Evolutionary conservation across 805 yeast species (phyloP).

Genomic region (Pichia phayaonensis): DNA sequence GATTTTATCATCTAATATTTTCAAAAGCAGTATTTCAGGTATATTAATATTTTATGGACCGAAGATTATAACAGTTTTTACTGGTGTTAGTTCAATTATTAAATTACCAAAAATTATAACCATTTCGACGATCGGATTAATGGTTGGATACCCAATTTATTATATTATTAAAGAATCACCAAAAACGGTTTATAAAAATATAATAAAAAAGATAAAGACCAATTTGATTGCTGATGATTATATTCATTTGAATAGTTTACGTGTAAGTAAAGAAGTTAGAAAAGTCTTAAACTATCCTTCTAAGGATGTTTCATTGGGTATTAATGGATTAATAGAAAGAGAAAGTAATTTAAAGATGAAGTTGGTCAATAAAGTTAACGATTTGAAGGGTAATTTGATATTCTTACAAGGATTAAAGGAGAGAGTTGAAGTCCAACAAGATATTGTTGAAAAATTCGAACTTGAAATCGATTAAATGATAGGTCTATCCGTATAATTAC

Average conservation of each 20-base stretch:
- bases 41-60: conserved; percentile 23
- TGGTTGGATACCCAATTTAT: conserved; percentile 30
- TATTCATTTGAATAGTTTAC: conserved; percentile 64
- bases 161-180: conserved; percentile 79
- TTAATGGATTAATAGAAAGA: conserved; percentile 60
- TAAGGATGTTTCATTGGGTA: conserved; percentile 66
- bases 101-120: conserved; percentile 28
- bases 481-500: no score
- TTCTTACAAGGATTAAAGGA: conserved; percentile 43
- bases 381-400: conserved; percentile 46
- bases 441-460: conserved; percentile 10
- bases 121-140: conserved; percentile 20
- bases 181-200: conserved; percentile 76
- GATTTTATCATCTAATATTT: conserved; percentile 16
- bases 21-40: conserved; percentile 25
- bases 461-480: conserved; percentile 8
- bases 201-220: conserved; percentile 59
- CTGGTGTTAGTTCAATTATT: conserved; percentile 26
- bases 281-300: conserved; percentile 76
- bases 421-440: conserved; percentile 18
- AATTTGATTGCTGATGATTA: conserved; percentile 67
- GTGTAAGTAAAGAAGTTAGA: conserved; percentile 77
- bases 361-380: conserved; percentile 41
- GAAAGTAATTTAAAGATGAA: conserved; percentile 51
- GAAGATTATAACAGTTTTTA: conserved; percentile 22